phyloP scores from a whole-genome alignment of 2,329 filamentous ascomycete species.

The Myriosclerotinia scirpicola region DNA sequence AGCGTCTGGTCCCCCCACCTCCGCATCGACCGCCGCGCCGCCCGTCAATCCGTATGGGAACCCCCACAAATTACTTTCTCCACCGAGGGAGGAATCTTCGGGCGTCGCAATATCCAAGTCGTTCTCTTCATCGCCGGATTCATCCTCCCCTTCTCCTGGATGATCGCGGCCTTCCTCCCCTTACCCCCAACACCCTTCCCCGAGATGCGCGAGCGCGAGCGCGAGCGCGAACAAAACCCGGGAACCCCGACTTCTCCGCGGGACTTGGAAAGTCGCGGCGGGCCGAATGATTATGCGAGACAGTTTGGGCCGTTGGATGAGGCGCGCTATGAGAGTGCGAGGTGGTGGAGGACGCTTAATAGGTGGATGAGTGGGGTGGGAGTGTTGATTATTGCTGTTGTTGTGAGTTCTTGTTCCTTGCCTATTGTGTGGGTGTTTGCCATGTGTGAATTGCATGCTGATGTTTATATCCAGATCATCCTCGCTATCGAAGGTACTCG shows the following conservation, averaged over 20 bases:
- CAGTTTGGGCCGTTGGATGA: constrained; percentile 40
- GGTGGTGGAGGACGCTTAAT: constrained; percentile 64
- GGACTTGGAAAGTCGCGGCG: constrained; percentile 3
- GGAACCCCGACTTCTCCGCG: constrained; percentile 25
- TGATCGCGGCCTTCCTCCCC: constrained; percentile 73
- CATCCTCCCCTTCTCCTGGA: constrained; percentile 78
- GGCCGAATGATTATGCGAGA: constrained; percentile 33
- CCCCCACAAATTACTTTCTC: constrained; percentile 70
- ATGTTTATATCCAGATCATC: constrained; percentile 30
- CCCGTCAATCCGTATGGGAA: constrained; percentile 65
- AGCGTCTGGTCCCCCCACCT: constrained; percentile 75
- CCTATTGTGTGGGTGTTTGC: too few relatives aligned
- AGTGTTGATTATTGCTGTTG: constrained; percentile 52
- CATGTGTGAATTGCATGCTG: background rate
- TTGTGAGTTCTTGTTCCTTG: constrained; percentile 46
- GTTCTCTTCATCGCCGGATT: constrained; percentile 76
- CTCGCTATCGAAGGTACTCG: constrained; percentile 35
- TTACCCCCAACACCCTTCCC: constrained; percentile 59
- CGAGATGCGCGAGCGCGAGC: constrained; percentile 48
- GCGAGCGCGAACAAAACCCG: constrained; percentile 46
- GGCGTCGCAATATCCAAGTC: constrained; percentile 71
- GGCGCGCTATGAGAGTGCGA: constrained; percentile 52
- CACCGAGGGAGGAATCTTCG: constrained; percentile 58
- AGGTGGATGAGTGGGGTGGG: constrained; percentile 60
- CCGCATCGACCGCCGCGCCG: constrained; percentile 59